A percentile compares a stretch with the other conserved stretches of the same genome.
Conservation (phyloP, 2,329 filamentous ascomycete genomes). For the Trichoderma pleuroti region DNA sequence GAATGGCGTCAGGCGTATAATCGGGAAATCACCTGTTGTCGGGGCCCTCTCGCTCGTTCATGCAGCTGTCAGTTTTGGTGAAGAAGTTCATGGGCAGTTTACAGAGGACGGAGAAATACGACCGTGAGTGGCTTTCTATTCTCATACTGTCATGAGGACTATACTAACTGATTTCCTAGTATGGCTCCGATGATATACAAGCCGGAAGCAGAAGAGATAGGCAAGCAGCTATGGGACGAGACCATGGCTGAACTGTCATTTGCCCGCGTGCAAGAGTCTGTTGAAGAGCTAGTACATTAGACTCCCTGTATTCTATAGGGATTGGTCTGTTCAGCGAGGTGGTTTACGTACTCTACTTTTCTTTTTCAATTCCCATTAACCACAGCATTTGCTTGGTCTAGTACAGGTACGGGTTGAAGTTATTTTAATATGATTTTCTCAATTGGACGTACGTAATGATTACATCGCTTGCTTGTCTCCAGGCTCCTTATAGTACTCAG, state of each 20-base stretch:
- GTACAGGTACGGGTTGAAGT: not conserved
- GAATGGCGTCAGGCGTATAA: not conserved
- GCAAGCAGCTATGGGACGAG: constrained; percentile 4
- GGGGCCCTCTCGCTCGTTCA: not conserved
- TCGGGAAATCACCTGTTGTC: not conserved
- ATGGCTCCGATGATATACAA: constrained; percentile 2
- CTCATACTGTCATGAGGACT: too few species aligned
- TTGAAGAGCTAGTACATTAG: not conserved
- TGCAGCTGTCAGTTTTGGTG: not conserved
- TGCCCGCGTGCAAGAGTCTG: not conserved
- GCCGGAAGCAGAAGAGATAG: not conserved
- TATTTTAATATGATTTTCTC: not conserved
- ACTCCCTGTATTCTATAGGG: not conserved
- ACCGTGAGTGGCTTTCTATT: not conserved
- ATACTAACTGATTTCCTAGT: not conserved
- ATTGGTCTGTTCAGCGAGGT: not conserved
- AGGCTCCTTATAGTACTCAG: not conserved
- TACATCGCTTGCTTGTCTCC: not conserved
- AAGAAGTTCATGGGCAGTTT: not conserved
- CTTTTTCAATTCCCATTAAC: not conserved
- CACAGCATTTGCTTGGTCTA: not conserved
- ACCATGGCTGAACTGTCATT: not conserved
- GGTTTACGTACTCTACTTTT: not conserved
- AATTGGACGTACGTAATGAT: not conserved
- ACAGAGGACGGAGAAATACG: not conserved